Conservation (phyloP, 1,284 basidiomycete species). For the Coniophora puteana region DNA sequence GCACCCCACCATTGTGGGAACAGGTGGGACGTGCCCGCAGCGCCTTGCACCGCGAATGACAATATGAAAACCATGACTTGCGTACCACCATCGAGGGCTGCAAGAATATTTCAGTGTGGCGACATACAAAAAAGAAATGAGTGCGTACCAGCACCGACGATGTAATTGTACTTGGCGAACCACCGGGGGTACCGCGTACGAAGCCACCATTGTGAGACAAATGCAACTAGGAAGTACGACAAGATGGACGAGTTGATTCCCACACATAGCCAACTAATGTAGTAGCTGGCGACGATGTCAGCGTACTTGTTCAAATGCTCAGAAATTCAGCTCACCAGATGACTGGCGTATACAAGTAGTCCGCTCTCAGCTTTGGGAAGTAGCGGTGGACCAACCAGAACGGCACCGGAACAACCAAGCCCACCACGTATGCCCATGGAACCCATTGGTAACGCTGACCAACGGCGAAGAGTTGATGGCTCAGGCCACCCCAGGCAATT, state of each 20-base stretch:
- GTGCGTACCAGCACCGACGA: conserved; percentile 32
- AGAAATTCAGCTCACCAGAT: conserved; percentile 24
- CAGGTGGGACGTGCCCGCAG: conserved; percentile 47
- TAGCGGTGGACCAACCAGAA: conserved; percentile 51
- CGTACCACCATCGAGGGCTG: conserved; percentile 57
- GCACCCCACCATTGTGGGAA: conserved; percentile 65
- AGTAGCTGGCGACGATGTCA: conserved; percentile 18
- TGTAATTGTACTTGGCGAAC: conserved; percentile 43
- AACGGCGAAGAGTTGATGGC: conserved; percentile 51
- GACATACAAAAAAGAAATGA: conserved; percentile 8
- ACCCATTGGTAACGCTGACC: conserved; percentile 55
- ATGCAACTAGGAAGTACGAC: conserved; percentile 43
- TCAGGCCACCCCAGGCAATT: conserved; percentile 63
- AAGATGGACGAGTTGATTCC: conserved; percentile 42
- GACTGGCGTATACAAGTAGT: conserved; percentile 38
- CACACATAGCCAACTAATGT: conserved; percentile 39
- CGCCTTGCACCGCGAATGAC: conserved; percentile 71
- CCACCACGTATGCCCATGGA: conserved; percentile 52
- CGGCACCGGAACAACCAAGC: conserved; percentile 47
- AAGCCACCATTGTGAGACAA: conserved; percentile 50
- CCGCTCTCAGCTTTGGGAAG: conserved; percentile 31
- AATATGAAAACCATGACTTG: conserved; percentile 71
- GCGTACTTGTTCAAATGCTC: neutral
- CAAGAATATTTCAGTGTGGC: conserved; percentile 37
- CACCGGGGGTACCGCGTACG: conserved; percentile 49